A percentile compares a stretch with the other conserved stretches of the same genome.
Conservation (phyloP, 1,284 basidiomycete genomes). For the Tylopilus sp. region DNA sequence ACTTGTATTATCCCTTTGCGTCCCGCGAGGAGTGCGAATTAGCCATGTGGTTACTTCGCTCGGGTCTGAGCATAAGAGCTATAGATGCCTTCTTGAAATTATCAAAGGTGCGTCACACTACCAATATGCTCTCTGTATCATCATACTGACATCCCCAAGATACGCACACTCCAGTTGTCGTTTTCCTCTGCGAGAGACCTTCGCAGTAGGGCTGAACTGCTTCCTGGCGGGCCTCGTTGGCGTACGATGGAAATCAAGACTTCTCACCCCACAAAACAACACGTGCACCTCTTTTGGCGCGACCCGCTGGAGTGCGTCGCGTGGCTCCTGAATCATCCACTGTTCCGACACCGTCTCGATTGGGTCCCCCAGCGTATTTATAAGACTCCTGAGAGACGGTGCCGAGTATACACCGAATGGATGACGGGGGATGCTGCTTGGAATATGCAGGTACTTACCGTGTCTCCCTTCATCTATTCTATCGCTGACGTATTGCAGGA, state of each 20-base stretch:
- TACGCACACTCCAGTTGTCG: background rate
- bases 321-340: conserved; percentile 14
- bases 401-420: conserved; percentile 15
- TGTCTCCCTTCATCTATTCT: background rate
- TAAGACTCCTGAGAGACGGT: background rate
- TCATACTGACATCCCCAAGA: background rate
- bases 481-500: no score
- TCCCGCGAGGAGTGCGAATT: no score
- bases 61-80: conserved; percentile 2
- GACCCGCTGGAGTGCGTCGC: conserved; percentile 14
- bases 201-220: conserved; percentile 2
- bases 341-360: conserved; percentile 9
- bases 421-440: conserved; percentile 20
- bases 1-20: no score
- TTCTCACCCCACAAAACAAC: conserved; percentile 4
- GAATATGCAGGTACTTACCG: conserved; percentile 17
- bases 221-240: conserved; percentile 18
- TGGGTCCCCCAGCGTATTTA: conserved; percentile 7
- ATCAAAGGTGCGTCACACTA: background rate
- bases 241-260: conserved; percentile 2
- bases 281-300: conserved; percentile 2
- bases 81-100: conserved; percentile 2
- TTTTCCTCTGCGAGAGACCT: conserved; percentile 14
- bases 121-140: no score
- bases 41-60: no score